Evolutionary conservation across 2,329 filamentous ascomycete species (phyloP).

Genomic region (Stemphylium lycopersici): DNA sequence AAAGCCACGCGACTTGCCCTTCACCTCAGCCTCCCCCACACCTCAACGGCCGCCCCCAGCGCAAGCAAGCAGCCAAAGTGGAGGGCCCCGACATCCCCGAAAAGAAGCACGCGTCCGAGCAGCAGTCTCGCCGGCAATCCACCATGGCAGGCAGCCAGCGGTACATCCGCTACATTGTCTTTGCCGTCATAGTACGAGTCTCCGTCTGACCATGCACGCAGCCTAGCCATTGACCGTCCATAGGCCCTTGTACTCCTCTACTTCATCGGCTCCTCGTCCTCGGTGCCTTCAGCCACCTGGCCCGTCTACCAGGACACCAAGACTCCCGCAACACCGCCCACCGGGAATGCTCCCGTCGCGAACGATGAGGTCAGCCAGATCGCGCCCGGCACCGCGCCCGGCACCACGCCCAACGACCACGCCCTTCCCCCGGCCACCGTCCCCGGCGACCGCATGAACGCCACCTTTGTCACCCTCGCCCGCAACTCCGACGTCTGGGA

Average conservation of each 20-base stretch:
- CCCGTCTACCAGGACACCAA: constrained; percentile 34
- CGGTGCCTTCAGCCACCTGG: constrained; percentile 47
- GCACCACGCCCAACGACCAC: constrained; percentile 44
- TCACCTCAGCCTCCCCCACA: constrained; percentile 1
- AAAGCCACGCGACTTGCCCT: constrained; percentile 5
- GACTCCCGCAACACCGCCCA: constrained; percentile 19
- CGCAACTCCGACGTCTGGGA: constrained; percentile 96
- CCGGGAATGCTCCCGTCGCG: constrained; percentile 19
- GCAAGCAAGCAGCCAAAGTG: constrained; percentile 29
- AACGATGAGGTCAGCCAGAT: constrained; percentile 10
- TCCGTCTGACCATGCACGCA: background rate
- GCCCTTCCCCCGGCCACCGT: constrained; percentile 55
- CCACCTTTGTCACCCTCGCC: constrained; percentile 94
- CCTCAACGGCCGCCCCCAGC: constrained; percentile 14
- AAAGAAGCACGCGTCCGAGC: constrained; percentile 27
- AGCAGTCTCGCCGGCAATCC: constrained; percentile 52
- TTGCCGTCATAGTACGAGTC: constrained; percentile 75
- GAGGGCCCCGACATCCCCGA: constrained; percentile 31
- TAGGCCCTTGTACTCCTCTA: constrained; percentile 76
- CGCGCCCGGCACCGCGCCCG: constrained; percentile 35
- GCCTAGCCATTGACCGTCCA: constrained; percentile 15
- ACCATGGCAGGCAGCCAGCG: constrained; percentile 74
- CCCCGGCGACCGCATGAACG: constrained; percentile 82
- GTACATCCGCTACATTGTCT: constrained; percentile 74
- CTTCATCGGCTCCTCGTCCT: constrained; percentile 73